Conservation (phyloP, 163 green algal species). For the Trebouxiophyceae sp. region DNA sequence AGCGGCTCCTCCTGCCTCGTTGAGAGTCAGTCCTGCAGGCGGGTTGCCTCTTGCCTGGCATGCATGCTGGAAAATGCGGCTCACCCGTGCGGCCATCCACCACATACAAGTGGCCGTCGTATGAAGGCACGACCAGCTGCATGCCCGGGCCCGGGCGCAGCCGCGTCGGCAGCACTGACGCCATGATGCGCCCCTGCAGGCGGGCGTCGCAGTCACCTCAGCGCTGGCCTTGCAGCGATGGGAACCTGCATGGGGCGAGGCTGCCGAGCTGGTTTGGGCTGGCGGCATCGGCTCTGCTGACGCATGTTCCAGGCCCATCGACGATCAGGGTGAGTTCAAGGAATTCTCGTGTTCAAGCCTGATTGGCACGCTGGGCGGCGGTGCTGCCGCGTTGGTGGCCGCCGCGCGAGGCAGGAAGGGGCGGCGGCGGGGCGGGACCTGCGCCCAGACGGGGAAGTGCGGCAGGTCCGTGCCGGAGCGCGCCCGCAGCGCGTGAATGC, state of each 20-base stretch:
- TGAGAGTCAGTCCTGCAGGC: background rate
- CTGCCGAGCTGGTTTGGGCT: too few relatives aligned
- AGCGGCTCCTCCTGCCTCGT: too few relatives aligned
- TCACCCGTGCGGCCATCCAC: conserved; percentile 66
- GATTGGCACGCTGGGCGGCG: too few relatives aligned
- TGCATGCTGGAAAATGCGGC: background rate
- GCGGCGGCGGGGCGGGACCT: background rate
- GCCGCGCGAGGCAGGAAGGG: too few relatives aligned
- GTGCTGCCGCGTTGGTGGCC: too few relatives aligned
- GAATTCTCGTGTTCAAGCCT: too few relatives aligned
- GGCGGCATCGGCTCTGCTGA: too few relatives aligned
- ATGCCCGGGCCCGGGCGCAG: conserved; percentile 30
- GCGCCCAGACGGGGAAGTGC: conserved; percentile 78
- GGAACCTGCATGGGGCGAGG: too few relatives aligned
- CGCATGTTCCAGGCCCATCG: too few relatives aligned
- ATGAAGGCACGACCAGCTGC: conserved; percentile 76
- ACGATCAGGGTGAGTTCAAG: too few relatives aligned
- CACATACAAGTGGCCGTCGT: conserved; percentile 90
- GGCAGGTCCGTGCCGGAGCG: conserved; percentile 42
- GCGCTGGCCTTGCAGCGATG: too few relatives aligned
- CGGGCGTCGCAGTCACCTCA: too few relatives aligned
- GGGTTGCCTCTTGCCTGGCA: background rate
- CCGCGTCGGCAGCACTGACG: conserved; percentile 33
- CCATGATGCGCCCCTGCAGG: conserved; percentile 50
- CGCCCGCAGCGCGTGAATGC: conserved; percentile 68